Evolutionary conservation across 805 yeast genomes (phyloP).

Genomic region (Cephaloascus albidus): DNA sequence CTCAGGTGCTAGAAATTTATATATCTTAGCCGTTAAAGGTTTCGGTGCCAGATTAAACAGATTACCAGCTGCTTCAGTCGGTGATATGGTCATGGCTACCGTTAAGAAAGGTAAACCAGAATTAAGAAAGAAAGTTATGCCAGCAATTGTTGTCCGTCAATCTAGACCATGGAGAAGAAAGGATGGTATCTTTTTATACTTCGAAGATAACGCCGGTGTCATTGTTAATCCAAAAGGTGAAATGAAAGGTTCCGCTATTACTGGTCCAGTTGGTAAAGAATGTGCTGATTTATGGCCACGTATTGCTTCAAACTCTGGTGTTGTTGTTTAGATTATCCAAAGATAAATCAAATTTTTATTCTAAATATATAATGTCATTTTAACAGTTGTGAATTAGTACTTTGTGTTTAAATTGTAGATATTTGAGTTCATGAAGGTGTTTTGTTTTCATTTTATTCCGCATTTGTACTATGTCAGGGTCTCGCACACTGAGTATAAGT

Average conservation of each 20-base stretch:
- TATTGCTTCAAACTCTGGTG: conserved; percentile 99
- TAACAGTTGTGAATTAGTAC: neutral
- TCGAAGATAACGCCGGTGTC: conserved; percentile 99
- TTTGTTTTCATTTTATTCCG: no score
- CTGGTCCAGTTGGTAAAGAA: conserved; percentile 99
- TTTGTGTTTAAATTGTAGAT: no score
- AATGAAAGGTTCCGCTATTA: conserved; percentile 99
- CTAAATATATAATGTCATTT: conserved; percentile 15
- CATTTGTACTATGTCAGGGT: no score
- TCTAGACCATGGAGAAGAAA: conserved; percentile 99
- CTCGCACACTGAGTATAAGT: no score
- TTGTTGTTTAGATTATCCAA: conserved; percentile 71
- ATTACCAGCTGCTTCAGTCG: conserved; percentile 99
- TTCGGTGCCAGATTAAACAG: conserved; percentile 99
- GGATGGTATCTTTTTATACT: conserved; percentile 99
- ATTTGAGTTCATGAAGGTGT: no score
- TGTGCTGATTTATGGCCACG: conserved; percentile 99
- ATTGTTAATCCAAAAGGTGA: conserved; percentile 99
- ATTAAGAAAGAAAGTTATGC: conserved; percentile 99
- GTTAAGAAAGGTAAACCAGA: conserved; percentile 99
- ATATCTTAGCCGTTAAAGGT: conserved; percentile 98
- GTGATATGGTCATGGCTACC: conserved; percentile 99
- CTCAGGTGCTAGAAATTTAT: conserved; percentile 99
- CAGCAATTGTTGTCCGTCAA: conserved; percentile 99
- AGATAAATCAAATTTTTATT: conserved; percentile 5